Evolutionary conservation across 2,329 filamentous ascomycete genomes (phyloP), one percentile per base, ranked within the genome.

Genomic region (Botrytis sinoallii): DNA sequence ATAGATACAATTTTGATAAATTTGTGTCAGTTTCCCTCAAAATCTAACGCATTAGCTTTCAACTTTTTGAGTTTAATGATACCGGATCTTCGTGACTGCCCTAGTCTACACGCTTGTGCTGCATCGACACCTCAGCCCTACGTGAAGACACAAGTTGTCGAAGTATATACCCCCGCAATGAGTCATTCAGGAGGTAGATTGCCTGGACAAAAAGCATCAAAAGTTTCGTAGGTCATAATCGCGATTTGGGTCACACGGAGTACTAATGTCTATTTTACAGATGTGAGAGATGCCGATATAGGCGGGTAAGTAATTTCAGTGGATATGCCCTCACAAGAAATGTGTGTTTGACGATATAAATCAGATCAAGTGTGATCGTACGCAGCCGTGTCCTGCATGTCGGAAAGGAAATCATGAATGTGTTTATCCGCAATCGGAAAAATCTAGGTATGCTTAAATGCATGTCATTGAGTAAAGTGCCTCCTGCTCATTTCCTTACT

Each of bases 331-430:
- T 69, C 9, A 22, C 22, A 48, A 35, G 3, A 4, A 44, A n/a
- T n/a, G 35, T n/a, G 38, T 63, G 60, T n/a, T 42, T 61, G 18
- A 40, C 22, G 32, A n/a, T 52, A 46, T 32, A 25, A 52, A 16
- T 77, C 78, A 75, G 83, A 85, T 88, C 55, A 88, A 87, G 81
- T 88, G 87, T 78, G 85, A 88, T 77, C 84, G 86, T 5, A 83
- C 83, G 64, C 80, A 83, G 22, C 87, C 87, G 20, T 88, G 87
- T 77, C 84, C 83, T 46, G 85, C 84, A 74, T 88, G 87, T 76
- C 78, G 81, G 77, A 83, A 84, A 76, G 82, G 83, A 10, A 81
- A 81, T 32, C 82, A 81, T 14, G 82, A 84, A 63, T 85, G 84
- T 75, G 79, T 82, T n/a, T 79, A 83, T 35, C 82, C 80, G 48